phyloP scores from a whole-genome alignment of 345 rosid species.

The Carallia pectinifolia region DNA sequence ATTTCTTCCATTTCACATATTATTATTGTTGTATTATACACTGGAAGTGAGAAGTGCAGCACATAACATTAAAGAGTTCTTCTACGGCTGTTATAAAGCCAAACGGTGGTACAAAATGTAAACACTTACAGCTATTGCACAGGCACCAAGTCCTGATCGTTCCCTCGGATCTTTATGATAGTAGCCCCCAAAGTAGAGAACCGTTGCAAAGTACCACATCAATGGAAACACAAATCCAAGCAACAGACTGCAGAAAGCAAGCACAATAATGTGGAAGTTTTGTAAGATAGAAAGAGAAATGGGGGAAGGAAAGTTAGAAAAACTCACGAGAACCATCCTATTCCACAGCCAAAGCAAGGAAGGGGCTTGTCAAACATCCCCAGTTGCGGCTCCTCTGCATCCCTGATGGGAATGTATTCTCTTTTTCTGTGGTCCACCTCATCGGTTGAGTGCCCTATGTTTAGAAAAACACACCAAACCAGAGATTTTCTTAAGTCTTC shows the following conservation, averaged over 20 bases:
- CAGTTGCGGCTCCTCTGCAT: constrained; percentile 47
- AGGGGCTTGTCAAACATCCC: constrained; percentile 80
- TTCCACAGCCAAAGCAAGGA: constrained; percentile 91
- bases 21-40: not conserved
- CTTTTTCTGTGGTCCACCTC: constrained; percentile 44
- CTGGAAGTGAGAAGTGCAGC: not conserved
- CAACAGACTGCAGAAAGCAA: constrained; percentile 49
- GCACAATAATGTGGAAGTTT: not conserved
- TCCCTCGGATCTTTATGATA: constrained; percentile 91
- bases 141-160: constrained; percentile 87
- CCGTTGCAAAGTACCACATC: constrained; percentile 75
- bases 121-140: constrained; percentile 82
- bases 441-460: constrained; percentile 36
- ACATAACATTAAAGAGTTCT: not conserved
- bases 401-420: constrained; percentile 46
- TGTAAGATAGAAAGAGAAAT: not conserved
- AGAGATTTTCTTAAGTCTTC: not conserved
- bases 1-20: not conserved
- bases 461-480: constrained; percentile 18
- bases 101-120: constrained; percentile 1
- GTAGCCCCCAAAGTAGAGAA: constrained; percentile 76
- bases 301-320: not conserved
- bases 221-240: constrained; percentile 67
- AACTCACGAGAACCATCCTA: constrained; percentile 92
- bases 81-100: not conserved